These are phyloP conservation scores for Dipteronia dyeriana DNA, from an alignment of 345 rosid genomes.

Conservation along the genomic window DNA sequence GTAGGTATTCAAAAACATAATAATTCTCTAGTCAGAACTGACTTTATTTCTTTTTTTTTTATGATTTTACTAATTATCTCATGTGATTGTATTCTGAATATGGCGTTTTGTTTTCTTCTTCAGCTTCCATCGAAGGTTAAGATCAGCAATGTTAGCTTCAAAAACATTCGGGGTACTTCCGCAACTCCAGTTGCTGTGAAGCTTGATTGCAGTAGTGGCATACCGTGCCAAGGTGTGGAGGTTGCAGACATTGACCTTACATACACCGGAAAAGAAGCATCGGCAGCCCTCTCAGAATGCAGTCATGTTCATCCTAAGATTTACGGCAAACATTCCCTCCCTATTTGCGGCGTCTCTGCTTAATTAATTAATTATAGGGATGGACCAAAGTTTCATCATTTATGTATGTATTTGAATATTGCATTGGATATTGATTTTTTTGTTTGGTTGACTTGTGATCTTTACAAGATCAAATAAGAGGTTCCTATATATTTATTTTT, in stretches of 20 bases:
- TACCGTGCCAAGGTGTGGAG: constrained; percentile 28
- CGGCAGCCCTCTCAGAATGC: constrained; percentile 19
- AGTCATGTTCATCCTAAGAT: constrained; percentile 27
- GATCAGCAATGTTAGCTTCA: constrained; percentile 23
- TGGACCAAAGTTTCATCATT: too few species aligned
- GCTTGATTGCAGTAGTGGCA: constrained; percentile 27
- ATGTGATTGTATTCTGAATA: too few species aligned
- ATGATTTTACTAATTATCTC: too few species aligned
- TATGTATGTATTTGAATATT: too few species aligned
- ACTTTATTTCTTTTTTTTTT: too few species aligned
- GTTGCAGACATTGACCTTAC: constrained; percentile 30
- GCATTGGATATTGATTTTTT: too few species aligned
- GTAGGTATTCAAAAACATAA: too few species aligned
- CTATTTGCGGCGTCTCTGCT: constrained; percentile 7
- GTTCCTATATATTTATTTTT: too few species aligned
- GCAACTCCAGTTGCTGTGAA: constrained; percentile 13
- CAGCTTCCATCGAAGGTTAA: constrained; percentile 32
- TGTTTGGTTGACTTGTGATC: too few species aligned
- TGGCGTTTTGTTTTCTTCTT: not conserved
- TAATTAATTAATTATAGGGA: too few species aligned
- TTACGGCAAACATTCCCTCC: constrained; percentile 23
- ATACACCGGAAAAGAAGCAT: constrained; percentile 13
- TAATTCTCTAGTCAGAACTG: too few species aligned
- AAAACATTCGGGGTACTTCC: constrained; percentile 32
- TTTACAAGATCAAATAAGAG: too few species aligned